Percentiles rank a stretch among this genome's conserved stretches.
phyloP scores from a whole-genome alignment of 371 early-diverging fungal species.

The Haplosporangium sp. region DNA sequence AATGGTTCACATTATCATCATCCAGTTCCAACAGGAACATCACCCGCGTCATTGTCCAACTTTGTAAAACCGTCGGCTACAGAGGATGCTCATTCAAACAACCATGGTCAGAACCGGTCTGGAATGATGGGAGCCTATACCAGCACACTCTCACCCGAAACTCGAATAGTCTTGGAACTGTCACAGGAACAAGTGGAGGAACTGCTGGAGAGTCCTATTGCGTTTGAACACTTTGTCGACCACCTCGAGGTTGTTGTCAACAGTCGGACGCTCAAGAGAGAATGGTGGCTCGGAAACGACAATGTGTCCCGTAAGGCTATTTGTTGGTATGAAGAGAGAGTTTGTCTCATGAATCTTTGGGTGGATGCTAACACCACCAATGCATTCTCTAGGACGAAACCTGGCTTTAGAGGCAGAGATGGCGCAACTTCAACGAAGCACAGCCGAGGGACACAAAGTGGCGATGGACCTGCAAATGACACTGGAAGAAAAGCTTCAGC shows the following conservation, averaged over 20 bases:
- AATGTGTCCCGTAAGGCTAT: conserved; percentile 62
- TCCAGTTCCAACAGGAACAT: neutral
- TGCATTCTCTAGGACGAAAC: conserved; percentile 58
- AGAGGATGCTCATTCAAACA: conserved; percentile 7
- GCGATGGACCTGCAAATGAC: conserved; percentile 51
- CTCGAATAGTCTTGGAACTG: conserved; percentile 38
- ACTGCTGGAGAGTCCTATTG: conserved; percentile 60
- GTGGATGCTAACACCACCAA: neutral
- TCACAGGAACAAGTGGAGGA: conserved; percentile 62
- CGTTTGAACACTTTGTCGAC: conserved; percentile 69
- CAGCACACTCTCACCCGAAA: conserved; percentile 28
- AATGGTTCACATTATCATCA: conserved; percentile 23
- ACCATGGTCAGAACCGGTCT: conserved; percentile 16
- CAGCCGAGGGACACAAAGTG: conserved; percentile 56
- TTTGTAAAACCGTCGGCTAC: neutral
- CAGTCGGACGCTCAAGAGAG: conserved; percentile 63
- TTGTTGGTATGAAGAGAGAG: neutral
- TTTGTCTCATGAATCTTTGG: neutral
- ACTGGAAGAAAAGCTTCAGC: conserved; percentile 63
- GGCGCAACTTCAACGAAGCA: conserved; percentile 56
- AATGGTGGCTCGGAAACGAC: conserved; percentile 67
- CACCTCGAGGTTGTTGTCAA: conserved; percentile 64
- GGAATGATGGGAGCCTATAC: conserved; percentile 2
- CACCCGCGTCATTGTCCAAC: neutral
- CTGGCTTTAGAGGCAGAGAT: conserved; percentile 61